Base-by-base conservation (phyloP, 2,329 filamentous ascomycete species). In the Aureobasidium vineae region DNA sequence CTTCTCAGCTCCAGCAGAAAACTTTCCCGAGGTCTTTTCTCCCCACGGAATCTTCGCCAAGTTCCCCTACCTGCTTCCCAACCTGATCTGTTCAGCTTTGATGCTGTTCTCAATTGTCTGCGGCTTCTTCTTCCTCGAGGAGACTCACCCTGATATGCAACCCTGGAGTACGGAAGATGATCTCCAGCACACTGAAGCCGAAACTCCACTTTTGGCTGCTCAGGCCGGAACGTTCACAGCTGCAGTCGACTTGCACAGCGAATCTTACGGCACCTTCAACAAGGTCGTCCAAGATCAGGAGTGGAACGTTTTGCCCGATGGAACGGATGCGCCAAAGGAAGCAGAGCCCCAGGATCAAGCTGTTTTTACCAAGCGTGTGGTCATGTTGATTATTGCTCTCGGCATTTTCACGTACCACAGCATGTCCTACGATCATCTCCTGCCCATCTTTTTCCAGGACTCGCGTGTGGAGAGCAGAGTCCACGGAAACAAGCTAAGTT, bases 371-470 rank as follows among this genome's bases (percentile, higher is more conserved):
- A 82, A 79, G 77, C 85, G 85, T 47, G 88, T 97, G 68, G 81
- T 90, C 70, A 88, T 90, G 77, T 85, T 97, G 63, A 87, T 95
- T 45, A 73, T 92, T n/a, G 89, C 93, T 1, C 80, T 97, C 56
- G 91, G 90, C 52, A 91, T 97, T 69, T 97, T 96, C 79, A 95
- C 92, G 5, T 96, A 96, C 75, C 93, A 97, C 78, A 92, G 90
- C 43, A 97, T 97, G 92, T 92, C 90, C 0, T 97, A 91, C 77
- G 94, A 97, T 74, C 91, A 96, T 75, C 84, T 97, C 0, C 83
- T 97, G 64, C 93, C 93, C 8, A 97, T 97, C 68, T 97, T 97
- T 78, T 86, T 97, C 61, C 92, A 97, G 76, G 92, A 97, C 72
- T 83, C 87, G 47, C 84, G 85, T 36, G 79, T 78, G 69, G 75